Percentiles rank a stretch among this genome's conserved stretches.
These are phyloP conservation scores for Stentor coeruleus DNA, from an alignment of 73 alveolate species.

Conservation along the genomic window DNA sequence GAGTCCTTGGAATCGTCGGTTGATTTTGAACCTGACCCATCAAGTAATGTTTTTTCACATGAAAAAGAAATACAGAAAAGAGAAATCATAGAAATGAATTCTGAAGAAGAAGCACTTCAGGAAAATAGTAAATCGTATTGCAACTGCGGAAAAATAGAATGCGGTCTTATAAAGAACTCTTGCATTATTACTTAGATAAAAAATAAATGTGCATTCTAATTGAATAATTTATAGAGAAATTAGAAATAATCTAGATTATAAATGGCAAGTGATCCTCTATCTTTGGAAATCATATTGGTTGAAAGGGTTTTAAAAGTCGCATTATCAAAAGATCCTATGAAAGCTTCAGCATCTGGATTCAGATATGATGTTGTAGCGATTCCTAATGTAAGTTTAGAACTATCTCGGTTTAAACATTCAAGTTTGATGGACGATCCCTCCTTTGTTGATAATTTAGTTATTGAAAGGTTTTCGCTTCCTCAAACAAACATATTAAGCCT, in stretches of 20 bases:
- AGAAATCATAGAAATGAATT: background rate
- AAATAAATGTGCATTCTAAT: no score
- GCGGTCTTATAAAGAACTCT: background rate
- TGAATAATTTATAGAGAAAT: no score
- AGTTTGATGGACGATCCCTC: background rate
- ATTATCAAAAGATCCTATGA: background rate
- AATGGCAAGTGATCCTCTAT: background rate
- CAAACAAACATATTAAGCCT: background rate
- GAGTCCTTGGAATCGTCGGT: background rate
- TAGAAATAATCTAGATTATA: background rate
- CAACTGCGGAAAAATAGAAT: background rate
- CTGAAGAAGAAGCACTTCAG: background rate
- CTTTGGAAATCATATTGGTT: background rate
- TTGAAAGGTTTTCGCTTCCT: background rate
- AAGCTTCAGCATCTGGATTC: background rate
- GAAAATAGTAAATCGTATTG: background rate
- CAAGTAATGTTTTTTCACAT: no score
- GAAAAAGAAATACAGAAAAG: no score
- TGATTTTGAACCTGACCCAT: background rate
- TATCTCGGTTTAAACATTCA: background rate
- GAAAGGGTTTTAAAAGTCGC: constrained; percentile 13
- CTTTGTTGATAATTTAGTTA: background rate
- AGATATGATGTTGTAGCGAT: background rate
- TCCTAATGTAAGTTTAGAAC: background rate
- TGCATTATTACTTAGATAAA: background rate